A percentile compares a stretch with the other conserved stretches of the same genome.
Evolutionary conservation across 2,329 filamentous ascomycete genomes (phyloP).

Genomic region (Phoma sp.): DNA sequence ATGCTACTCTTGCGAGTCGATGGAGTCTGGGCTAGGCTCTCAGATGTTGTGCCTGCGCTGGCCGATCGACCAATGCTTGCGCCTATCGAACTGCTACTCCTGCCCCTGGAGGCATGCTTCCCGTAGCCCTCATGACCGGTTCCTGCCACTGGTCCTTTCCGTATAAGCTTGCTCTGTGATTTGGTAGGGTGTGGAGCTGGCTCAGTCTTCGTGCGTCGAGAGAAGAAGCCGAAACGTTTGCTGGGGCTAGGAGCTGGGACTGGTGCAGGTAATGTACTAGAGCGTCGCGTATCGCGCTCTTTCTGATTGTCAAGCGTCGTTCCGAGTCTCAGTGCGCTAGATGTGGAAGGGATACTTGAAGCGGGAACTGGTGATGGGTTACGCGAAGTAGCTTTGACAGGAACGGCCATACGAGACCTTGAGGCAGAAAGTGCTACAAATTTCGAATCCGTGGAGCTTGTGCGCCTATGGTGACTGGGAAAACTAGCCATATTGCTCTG

Average conservation of each 20-base stretch:
- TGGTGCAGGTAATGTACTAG: conserved; percentile 51
- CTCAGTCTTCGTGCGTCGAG: conserved; percentile 72
- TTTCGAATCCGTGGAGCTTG: conserved; percentile 56
- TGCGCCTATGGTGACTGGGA: conserved; percentile 59
- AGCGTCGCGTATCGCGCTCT: conserved; percentile 41
- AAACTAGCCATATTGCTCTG: conserved; percentile 63
- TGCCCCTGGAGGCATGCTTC: conserved; percentile 68
- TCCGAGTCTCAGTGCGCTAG: conserved; percentile 40
- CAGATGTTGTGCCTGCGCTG: conserved; percentile 52
- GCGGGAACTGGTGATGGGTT: conserved; percentile 49
- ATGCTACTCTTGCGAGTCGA: conserved; percentile 54
- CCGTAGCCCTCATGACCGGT: conserved; percentile 92
- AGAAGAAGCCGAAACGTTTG: conserved; percentile 79
- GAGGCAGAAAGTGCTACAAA: conserved; percentile 23
- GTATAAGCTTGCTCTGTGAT: conserved; percentile 60
- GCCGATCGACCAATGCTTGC: conserved; percentile 56
- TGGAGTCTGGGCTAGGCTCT: conserved; percentile 44
- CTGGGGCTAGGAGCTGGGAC: conserved; percentile 60
- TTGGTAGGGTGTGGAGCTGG: conserved; percentile 62
- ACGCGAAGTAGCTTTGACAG: conserved; percentile 45
- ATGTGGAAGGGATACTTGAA: conserved; percentile 34
- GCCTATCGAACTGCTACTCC: conserved; percentile 67
- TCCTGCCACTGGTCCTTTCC: conserved; percentile 87
- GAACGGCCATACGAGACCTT: conserved; percentile 34
- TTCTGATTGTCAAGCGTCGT: conserved; percentile 51